Conservation (phyloP, 2,329 filamentous ascomycete species). For the Trichophyton schoenleinii region DNA sequence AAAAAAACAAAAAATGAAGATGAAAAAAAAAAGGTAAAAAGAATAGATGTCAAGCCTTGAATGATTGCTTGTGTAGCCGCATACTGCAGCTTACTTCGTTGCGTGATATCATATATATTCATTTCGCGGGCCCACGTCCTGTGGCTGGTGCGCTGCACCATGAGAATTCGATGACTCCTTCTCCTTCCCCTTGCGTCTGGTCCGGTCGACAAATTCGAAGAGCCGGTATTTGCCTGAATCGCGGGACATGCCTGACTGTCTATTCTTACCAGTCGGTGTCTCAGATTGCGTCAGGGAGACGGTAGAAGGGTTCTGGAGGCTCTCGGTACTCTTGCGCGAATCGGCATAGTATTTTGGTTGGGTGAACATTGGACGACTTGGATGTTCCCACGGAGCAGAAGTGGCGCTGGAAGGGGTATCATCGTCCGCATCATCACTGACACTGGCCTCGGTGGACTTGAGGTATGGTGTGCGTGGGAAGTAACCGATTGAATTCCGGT, state of each 20-base stretch:
- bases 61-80: not conserved
- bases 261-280: conserved; percentile 19
- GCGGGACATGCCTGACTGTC: conserved; percentile 28
- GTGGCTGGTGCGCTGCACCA: not conserved
- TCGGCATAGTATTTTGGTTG: conserved; percentile 32
- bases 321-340: conserved; percentile 30
- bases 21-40: not conserved
- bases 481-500: conserved; percentile 32
- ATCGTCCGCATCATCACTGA: conserved; percentile 27
- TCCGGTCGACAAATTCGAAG: conserved; percentile 28
- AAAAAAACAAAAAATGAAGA: not conserved
- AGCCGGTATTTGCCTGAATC: conserved; percentile 33
- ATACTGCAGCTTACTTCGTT: not conserved
- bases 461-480: conserved; percentile 29
- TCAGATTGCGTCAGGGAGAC: conserved; percentile 33
- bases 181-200: conserved; percentile 12
- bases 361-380: conserved; percentile 29
- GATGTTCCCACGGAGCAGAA: conserved; percentile 32
- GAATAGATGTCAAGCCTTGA: too few species aligned
- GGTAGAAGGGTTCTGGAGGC: conserved; percentile 36
- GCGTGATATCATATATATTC: conserved; percentile 12
- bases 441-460: conserved; percentile 26
- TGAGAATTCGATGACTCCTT: conserved; percentile 8
- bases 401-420: conserved; percentile 35
- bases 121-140: conserved; percentile 12